These are phyloP conservation scores for Tuber brumale DNA, from an alignment of 495 filamentous ascomycete genomes.

Conservation along the genomic window DNA sequence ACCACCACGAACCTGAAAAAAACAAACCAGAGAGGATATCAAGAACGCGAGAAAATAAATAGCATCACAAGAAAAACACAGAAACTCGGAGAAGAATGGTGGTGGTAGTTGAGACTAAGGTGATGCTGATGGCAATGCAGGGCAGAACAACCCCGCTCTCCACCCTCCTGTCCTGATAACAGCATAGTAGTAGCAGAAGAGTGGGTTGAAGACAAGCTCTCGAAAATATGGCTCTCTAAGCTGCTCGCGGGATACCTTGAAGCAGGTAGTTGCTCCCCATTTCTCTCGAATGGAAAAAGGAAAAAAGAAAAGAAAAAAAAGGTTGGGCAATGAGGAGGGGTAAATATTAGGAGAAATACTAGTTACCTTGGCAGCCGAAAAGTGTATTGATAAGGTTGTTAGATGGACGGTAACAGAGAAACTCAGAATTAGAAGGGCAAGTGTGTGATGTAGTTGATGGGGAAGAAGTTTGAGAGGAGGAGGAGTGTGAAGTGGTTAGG, in stretches of 20 bases:
- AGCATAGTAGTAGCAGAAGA: constrained; percentile 30
- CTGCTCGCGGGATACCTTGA: constrained; percentile 22
- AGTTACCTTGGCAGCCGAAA: constrained; percentile 37
- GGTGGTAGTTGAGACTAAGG: constrained; percentile 13
- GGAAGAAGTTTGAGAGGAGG: constrained; percentile 39
- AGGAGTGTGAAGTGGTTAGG: constrained; percentile 40
- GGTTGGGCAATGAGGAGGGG: constrained; percentile 1
- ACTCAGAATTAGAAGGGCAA: constrained; percentile 30
- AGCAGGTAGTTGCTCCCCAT: background rate
- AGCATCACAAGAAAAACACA: background rate
- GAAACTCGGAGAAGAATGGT: constrained; percentile 18
- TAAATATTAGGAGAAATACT: constrained; percentile 28
- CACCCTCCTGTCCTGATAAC: constrained; percentile 26
- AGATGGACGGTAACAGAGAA: constrained; percentile 25
- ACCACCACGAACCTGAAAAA: constrained; percentile 10
- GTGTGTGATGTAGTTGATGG: constrained; percentile 44
- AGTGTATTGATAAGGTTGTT: constrained; percentile 26
- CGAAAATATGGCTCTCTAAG: constrained; percentile 12
- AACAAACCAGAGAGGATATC: constrained; percentile 14
- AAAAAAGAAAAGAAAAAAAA: constrained; percentile 27
- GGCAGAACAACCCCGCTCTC: constrained; percentile 32
- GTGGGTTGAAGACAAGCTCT: constrained; percentile 6
- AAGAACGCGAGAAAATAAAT: constrained; percentile 18
- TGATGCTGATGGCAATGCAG: constrained; percentile 21
- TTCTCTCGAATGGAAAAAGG: constrained; percentile 34